Conservation (phyloP, 441 rosid genomes). For the Viola pubescens region DNA sequence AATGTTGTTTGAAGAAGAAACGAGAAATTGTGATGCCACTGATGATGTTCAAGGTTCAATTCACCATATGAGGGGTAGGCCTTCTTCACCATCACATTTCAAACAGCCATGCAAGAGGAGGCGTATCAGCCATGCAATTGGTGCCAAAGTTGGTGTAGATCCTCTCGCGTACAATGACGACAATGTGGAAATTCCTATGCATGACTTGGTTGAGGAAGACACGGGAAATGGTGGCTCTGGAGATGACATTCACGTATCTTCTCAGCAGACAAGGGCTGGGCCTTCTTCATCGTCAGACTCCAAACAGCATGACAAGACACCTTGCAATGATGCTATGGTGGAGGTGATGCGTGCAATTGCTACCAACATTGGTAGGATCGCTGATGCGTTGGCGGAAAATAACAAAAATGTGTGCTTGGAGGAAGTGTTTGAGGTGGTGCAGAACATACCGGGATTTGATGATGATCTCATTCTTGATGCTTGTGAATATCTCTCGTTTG, state of each 20-base stretch:
- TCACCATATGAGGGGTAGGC: constrained; percentile 14
- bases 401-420: constrained; percentile 13
- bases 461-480: constrained; percentile 18
- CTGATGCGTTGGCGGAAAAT: constrained; percentile 13
- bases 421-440: constrained; percentile 12
- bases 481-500: constrained; percentile 16
- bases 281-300: too few relatives aligned
- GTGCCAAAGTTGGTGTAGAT: too few relatives aligned
- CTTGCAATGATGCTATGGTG: constrained; percentile 4
- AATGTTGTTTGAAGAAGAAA: constrained; percentile 8
- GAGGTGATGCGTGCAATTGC: constrained; percentile 15
- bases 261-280: too few relatives aligned
- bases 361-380: constrained; percentile 13
- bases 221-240: too few relatives aligned
- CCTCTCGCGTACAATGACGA: too few relatives aligned
- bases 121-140: not conserved
- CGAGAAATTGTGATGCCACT: not conserved
- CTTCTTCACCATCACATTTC: constrained; percentile 11
- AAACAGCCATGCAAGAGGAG: constrained; percentile 12
- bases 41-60: constrained; percentile 7
- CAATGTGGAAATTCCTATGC: too few relatives aligned
- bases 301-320: too few relatives aligned
- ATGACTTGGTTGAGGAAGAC: too few relatives aligned
- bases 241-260: too few relatives aligned
- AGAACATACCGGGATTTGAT: constrained; percentile 9